These are phyloP conservation scores for Rhodotorula mucilaginosa DNA, from an alignment of 1,284 basidiomycete genomes.

Conservation along the genomic window DNA sequence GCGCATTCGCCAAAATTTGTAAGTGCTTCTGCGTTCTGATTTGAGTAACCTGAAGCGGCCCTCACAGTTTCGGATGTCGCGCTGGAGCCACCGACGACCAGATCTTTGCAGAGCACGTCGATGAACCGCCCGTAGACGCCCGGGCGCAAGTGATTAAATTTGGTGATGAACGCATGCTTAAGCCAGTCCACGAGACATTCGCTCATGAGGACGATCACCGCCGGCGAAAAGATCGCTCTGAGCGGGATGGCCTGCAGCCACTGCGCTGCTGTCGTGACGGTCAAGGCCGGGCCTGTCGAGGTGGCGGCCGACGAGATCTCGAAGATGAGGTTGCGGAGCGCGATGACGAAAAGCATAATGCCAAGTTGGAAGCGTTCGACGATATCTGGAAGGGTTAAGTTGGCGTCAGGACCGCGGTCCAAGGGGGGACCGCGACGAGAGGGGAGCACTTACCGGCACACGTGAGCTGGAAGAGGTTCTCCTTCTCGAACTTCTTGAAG, in stretches of 20 bases:
- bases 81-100: constrained; percentile 63
- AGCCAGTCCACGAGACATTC: constrained; percentile 98
- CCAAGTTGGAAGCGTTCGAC: constrained; percentile 94
- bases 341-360: constrained; percentile 87
- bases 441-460: constrained; percentile 69
- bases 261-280: constrained; percentile 44
- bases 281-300: constrained; percentile 61
- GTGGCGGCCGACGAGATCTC: constrained; percentile 67
- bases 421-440: constrained; percentile 6
- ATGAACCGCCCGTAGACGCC: constrained; percentile 93
- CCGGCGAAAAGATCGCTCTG: constrained; percentile 90
- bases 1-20: constrained; percentile 42
- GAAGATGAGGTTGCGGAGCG: constrained; percentile 82
- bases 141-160: constrained; percentile 79
- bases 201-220: constrained; percentile 82
- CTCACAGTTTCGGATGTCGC: too few species aligned
- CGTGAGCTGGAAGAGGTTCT: constrained; percentile 98
- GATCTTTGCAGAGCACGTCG: constrained; percentile 91
- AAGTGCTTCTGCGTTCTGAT: constrained; percentile 29
- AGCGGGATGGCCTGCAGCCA: constrained; percentile 50
- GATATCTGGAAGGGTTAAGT: constrained; percentile 63
- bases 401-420: too few species aligned
- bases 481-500: constrained; percentile 99
- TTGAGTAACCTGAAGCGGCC: too few species aligned
- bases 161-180: constrained; percentile 99